Percentiles rank a stretch among this genome's conserved stretches.
These are phyloP conservation scores for Ophiostoma perfectum DNA, from an alignment of 2,329 filamentous ascomycete species.

Conservation along the genomic window DNA sequence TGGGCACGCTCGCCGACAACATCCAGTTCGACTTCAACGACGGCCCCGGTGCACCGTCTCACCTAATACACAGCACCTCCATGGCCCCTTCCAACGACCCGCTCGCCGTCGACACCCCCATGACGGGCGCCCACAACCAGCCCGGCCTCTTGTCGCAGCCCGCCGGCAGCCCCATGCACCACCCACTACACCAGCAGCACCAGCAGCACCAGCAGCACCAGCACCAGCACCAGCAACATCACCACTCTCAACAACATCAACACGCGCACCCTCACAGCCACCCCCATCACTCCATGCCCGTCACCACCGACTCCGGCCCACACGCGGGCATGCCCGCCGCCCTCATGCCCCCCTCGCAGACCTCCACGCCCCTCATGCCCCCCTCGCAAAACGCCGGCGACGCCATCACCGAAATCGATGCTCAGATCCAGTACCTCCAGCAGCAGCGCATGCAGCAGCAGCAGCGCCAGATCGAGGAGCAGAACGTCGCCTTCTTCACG, in stretches of 20 bases:
- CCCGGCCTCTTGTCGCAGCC: slow-evolving; percentile 30
- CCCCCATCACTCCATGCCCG: too few relatives aligned
- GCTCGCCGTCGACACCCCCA: slow-evolving; percentile 48
- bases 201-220: slow-evolving; percentile 27
- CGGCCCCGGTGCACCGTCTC: neutral
- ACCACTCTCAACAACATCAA: neutral
- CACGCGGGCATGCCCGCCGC: too few relatives aligned
- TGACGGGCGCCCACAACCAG: slow-evolving; percentile 41
- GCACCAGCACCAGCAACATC: slow-evolving; percentile 30
- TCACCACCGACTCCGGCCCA: too few relatives aligned
- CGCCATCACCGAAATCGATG: slow-evolving; percentile 55
- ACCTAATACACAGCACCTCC: slow-evolving; percentile 18
- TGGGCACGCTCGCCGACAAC: slow-evolving; percentile 48
- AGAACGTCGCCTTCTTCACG: slow-evolving; percentile 50
- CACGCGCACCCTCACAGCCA: too few relatives aligned
- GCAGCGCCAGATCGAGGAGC: slow-evolving; percentile 53
- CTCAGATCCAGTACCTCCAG: slow-evolving; percentile 61
- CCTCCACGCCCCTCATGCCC: slow-evolving; percentile 42
- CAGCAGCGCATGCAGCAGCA: slow-evolving; percentile 59
- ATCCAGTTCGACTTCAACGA: slow-evolving; percentile 57
- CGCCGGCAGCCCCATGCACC: too few relatives aligned
- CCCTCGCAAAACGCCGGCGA: slow-evolving; percentile 38
- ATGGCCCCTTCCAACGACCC: slow-evolving; percentile 34
- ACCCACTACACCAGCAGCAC: neutral
- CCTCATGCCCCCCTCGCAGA: slow-evolving; percentile 27